A percentile compares a stretch with the other conserved stretches of the same genome.
phyloP scores from a whole-genome alignment of 106 monocot species.

The Dactylorhiza incarnata region DNA sequence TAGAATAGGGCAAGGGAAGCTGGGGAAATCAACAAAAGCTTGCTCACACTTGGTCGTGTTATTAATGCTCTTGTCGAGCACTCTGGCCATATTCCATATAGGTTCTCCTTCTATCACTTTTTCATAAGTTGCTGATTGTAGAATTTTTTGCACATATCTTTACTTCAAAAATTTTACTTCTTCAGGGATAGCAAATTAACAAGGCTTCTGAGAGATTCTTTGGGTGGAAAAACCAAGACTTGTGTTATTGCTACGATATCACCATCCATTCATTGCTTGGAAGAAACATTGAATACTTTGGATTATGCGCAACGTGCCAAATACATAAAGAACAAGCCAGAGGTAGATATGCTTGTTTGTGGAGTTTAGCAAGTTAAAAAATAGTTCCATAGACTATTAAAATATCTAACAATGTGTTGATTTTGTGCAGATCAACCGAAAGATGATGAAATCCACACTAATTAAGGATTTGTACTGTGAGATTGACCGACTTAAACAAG shows the following conservation, averaged over 20 bases:
- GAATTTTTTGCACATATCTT: not conserved
- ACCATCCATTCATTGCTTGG: slow-evolving; percentile 54
- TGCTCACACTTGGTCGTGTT: slow-evolving; percentile 67
- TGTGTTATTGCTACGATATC: slow-evolving; percentile 67
- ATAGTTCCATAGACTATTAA: not conserved
- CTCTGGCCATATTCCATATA: slow-evolving; percentile 63
- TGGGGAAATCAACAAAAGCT: slow-evolving; percentile 32
- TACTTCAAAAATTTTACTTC: slow-evolving; percentile 1
- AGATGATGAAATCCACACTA: slow-evolving; percentile 39
- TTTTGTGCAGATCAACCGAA: slow-evolving; percentile 49
- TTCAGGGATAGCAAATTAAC: slow-evolving; percentile 24
- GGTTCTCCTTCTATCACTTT: slow-evolving; percentile 16
- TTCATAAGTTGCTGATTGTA: not conserved
- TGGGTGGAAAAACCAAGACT: slow-evolving; percentile 71
- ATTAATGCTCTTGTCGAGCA: slow-evolving; percentile 67
- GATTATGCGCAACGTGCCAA: slow-evolving; percentile 38
- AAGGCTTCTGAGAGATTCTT: slow-evolving; percentile 50
- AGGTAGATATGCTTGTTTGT: slow-evolving; percentile 13
- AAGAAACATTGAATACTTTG: slow-evolving; percentile 57
- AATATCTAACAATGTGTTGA: not conserved
- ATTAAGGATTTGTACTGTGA: slow-evolving; percentile 51
- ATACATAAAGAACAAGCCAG: slow-evolving; percentile 65
- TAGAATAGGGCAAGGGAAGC: slow-evolving; percentile 69
- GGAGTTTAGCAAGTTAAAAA: not conserved
- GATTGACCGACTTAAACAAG: slow-evolving; percentile 68